Percentiles rank a stretch among this genome's conserved stretches.
Conservation (phyloP, 2,329 filamentous ascomycete species). For the Pyrenophora graminea region DNA sequence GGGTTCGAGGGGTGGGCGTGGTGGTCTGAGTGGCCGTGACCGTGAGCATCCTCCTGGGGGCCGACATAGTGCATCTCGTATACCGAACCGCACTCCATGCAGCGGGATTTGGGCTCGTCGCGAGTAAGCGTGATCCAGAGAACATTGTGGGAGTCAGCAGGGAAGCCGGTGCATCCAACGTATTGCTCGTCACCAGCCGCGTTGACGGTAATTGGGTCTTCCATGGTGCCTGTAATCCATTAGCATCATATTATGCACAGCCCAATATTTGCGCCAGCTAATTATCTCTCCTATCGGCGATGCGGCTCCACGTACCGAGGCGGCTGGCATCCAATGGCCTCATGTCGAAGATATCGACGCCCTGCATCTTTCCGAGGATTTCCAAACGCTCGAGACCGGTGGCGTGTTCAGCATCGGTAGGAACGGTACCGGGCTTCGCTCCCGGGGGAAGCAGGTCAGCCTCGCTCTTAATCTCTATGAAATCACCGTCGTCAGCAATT, state of each 20-base stretch:
- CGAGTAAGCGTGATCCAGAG: constrained; percentile 89
- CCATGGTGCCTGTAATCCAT: constrained; percentile 70
- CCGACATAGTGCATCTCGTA: constrained; percentile 99
- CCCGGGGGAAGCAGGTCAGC: constrained; percentile 86
- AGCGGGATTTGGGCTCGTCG: constrained; percentile 90
- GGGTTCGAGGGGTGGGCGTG: constrained; percentile 50
- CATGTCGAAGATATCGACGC: constrained; percentile 98
- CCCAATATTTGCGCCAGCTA: not conserved
- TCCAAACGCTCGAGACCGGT: constrained; percentile 98
- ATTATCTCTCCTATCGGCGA: not conserved
- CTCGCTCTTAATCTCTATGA: constrained; percentile 76
- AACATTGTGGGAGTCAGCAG: constrained; percentile 87
- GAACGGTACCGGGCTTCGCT: constrained; percentile 78
- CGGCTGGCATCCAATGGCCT: constrained; percentile 89
- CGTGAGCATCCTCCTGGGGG: constrained; percentile 71
- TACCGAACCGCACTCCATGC: constrained; percentile 92
- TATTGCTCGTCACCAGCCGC: constrained; percentile 96
- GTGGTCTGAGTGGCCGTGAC: constrained; percentile 58
- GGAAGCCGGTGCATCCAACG: constrained; percentile 91
- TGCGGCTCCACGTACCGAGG: constrained; percentile 63
- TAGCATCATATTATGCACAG: constrained; percentile 18
- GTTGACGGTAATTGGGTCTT: constrained; percentile 84
- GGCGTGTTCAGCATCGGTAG: constrained; percentile 92
- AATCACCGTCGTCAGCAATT: constrained; percentile 33
- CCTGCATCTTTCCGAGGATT: constrained; percentile 99